Percentiles rank a stretch among this genome's conserved stretches.
Conservation (phyloP, 2,329 filamentous ascomycete species). For the Epichloe brachyelytri region DNA sequence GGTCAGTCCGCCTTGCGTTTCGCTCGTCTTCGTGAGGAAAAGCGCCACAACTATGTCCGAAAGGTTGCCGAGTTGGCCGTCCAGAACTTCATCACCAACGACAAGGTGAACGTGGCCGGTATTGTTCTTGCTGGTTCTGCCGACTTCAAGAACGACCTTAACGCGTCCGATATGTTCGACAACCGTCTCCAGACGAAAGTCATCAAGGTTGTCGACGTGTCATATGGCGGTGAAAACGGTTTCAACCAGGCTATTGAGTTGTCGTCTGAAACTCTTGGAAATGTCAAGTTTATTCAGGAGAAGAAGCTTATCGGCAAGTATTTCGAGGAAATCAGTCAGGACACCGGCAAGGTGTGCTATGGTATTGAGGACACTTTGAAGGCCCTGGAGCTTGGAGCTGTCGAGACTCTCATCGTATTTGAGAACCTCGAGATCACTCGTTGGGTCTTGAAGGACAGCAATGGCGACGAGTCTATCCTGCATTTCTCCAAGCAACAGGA, state of each 20-base stretch:
- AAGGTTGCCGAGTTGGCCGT: constrained; percentile 97
- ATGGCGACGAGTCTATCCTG: constrained; percentile 58
- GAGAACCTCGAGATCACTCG: constrained; percentile 94
- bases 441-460: constrained; percentile 74
- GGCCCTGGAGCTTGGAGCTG: constrained; percentile 87
- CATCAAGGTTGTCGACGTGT: constrained; percentile 98
- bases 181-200: constrained; percentile 83
- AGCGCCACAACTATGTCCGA: constrained; percentile 98
- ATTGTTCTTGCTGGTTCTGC: constrained; percentile 92
- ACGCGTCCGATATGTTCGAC: constrained; percentile 96
- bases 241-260: constrained; percentile 99
- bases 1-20: constrained; percentile 99
- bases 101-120: constrained; percentile 96
- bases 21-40: constrained; percentile 96
- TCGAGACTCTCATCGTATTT: constrained; percentile 89
- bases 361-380: constrained; percentile 96
- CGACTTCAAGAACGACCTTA: constrained; percentile 99
- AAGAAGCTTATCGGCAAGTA: constrained; percentile 99
- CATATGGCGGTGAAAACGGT: constrained; percentile 96
- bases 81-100: constrained; percentile 96
- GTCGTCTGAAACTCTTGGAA: constrained; percentile 86
- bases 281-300: constrained; percentile 99
- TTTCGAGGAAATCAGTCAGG: constrained; percentile 97
- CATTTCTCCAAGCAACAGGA: constrained; percentile 79
- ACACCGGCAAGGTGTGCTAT: constrained; percentile 94